Percentiles rank a stretch among this genome's conserved stretches.
Conservation (phyloP, 371 early-diverging fungal species). For the Circinella umbellata region DNA sequence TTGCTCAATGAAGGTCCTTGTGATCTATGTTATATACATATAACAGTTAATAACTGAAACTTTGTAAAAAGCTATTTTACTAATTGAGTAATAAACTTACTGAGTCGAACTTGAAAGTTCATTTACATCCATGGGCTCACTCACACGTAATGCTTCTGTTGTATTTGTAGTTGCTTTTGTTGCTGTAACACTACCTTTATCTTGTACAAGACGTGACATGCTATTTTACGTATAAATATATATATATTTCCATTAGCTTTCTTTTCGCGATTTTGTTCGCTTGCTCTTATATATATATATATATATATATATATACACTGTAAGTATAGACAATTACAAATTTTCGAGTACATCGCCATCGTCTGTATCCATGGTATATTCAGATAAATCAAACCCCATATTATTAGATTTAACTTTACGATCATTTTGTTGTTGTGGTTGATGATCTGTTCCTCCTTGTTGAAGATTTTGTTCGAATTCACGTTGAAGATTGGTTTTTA, state of each 20-base stretch:
- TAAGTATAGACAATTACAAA: not conserved
- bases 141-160: not conserved
- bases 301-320: not conserved
- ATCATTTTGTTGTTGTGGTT: not conserved
- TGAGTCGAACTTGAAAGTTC: not conserved
- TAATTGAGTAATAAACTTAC: no score
- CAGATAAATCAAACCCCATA: constrained; percentile 18
- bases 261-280: no score
- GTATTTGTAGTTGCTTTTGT: not conserved
- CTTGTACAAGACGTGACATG: not conserved
- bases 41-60: no score
- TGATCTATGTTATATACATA: not conserved
- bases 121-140: not conserved
- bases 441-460: constrained; percentile 14
- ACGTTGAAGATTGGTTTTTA: constrained; percentile 33
- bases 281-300: not conserved
- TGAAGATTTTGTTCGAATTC: constrained; percentile 41
- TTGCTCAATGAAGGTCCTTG: not conserved
- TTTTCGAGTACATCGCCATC: constrained; percentile 11
- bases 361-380: constrained; percentile 21
- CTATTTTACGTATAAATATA: not conserved
- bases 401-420: not conserved
- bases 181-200: not conserved
- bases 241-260: no score
- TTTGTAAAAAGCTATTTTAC: no score